Evolutionary conservation across 257 asterid species (phyloP).

Genomic region (Salvia rosmarinus): DNA sequence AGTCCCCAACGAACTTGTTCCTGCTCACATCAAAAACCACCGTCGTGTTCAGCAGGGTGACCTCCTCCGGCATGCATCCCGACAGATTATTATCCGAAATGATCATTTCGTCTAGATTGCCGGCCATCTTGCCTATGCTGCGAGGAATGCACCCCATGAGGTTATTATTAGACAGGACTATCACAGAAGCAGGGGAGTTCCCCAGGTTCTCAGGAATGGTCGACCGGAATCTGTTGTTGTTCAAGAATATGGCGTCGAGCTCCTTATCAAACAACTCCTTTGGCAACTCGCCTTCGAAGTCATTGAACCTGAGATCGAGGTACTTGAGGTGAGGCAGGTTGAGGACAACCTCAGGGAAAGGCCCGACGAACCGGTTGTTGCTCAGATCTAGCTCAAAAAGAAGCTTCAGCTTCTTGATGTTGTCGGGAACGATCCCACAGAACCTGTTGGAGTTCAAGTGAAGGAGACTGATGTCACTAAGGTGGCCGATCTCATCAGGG

Average conservation of each 20-base stretch:
- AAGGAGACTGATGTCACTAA: constrained; percentile 66
- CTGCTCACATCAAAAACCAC: constrained; percentile 47
- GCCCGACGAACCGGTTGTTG: constrained; percentile 87
- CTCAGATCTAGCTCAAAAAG: constrained; percentile 78
- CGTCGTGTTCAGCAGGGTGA: constrained; percentile 46
- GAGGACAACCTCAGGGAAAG: constrained; percentile 66
- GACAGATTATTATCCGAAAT: constrained; percentile 48
- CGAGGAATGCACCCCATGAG: constrained; percentile 60
- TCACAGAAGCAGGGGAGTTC: constrained; percentile 59
- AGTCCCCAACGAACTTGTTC: constrained; percentile 51
- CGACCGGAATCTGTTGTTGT: constrained; percentile 55
- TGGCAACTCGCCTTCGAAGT: constrained; percentile 82
- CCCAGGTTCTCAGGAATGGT: constrained; percentile 60
- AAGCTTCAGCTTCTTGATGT: constrained; percentile 43
- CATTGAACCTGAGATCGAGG: constrained; percentile 80
- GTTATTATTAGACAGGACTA: constrained; percentile 55
- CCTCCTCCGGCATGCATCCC: constrained; percentile 64
- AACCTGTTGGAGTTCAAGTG: constrained; percentile 85
- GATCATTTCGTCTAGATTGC: constrained; percentile 50
- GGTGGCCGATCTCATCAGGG: constrained; percentile 69
- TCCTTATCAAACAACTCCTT: constrained; percentile 48
- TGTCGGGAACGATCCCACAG: constrained; percentile 76
- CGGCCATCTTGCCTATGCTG: constrained; percentile 58
- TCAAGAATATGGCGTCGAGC: constrained; percentile 61
- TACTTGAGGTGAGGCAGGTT: constrained; percentile 59